Evolutionary conservation across 1,284 basidiomycete species (phyloP), one percentile per base, ranked within the genome.

Genomic region (Cystobasidium slooffiae): DNA sequence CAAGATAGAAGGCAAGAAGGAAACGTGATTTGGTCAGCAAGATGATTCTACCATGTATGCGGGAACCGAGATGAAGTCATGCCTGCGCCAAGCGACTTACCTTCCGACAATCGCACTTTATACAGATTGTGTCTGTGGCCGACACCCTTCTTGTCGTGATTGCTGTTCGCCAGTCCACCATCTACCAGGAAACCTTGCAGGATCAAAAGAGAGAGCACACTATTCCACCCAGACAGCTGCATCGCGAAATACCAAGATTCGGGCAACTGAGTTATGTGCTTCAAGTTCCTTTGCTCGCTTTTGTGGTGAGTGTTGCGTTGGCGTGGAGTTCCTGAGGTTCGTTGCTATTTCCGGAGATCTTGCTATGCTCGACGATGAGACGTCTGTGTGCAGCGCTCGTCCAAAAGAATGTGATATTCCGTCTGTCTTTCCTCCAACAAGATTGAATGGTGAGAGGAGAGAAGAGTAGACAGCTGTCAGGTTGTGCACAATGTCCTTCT

Each of bases 101-200:
- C 53, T 59, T 56, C 66, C 22, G 66, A 41, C 39, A 68, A 12
- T 3, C 66, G 66, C 14, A 53, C 66, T 59, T 55, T 68, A 31
- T 66, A 66, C 12, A 66, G 39, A 16, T 66, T 66, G 41, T 51
- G 22, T 14, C 64, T 47, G 39, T 66, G 64, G 18, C 64, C 44
- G 20, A 66, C 39, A 14, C 64, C 64, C 31, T 55, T 51, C 64
- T 66, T 66, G 14, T 66, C 64, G 31, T 66, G 64, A 12, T 7
- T 5, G 47, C 46, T 16, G 22, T 20, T 49, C 18, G 4, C 64
- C 8, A 47, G 31, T 31, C 31, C 64, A 22, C 41, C 47, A 14
- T 66, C 24, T 2, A 53, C 49, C 16, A 43, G 39, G 20, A 47
- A 22, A 18, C 7, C 22, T 49, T 66, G 24, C 20, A 47, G 14